Conservation (phyloP, 495 filamentous ascomycete species). For the Neohortaea acidophila region DNA sequence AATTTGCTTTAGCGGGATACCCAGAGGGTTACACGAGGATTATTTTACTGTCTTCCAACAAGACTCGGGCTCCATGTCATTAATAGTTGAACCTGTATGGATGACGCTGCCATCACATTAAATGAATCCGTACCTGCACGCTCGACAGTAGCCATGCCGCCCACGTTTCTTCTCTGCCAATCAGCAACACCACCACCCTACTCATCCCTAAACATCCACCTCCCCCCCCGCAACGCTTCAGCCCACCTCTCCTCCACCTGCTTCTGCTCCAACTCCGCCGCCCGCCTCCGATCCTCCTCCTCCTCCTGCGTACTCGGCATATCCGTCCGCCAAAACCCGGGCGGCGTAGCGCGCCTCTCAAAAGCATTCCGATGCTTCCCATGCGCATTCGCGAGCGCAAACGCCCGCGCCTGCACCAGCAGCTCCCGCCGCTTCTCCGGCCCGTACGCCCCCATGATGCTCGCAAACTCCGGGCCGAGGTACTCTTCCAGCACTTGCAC, state of each 20-base stretch:
- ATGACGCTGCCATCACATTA: too few species aligned
- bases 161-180: too few species aligned
- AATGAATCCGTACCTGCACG: too few species aligned
- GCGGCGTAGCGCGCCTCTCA: constrained; percentile 52
- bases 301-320: constrained; percentile 76
- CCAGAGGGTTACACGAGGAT: too few species aligned
- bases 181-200: too few species aligned
- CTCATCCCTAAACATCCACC: constrained; percentile 73
- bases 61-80: too few species aligned
- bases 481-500: constrained; percentile 46
- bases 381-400: constrained; percentile 49
- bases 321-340: constrained; percentile 79
- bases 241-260: constrained; percentile 58
- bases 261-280: constrained; percentile 39
- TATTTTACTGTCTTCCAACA: too few species aligned
- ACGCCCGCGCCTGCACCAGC: constrained; percentile 51
- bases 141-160: too few species aligned
- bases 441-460: constrained; percentile 15
- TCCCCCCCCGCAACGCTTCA: constrained; percentile 67
- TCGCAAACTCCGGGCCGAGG: constrained; percentile 39
- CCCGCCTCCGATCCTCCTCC: constrained; percentile 44
- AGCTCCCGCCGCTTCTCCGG: constrained; percentile 37
- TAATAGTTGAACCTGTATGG: too few species aligned
- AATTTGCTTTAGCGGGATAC: too few species aligned
- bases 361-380: constrained; percentile 67